Base-by-base conservation (phyloP, 2,329 filamentous ascomycete genomes). In the Thelonectria blattea region DNA sequence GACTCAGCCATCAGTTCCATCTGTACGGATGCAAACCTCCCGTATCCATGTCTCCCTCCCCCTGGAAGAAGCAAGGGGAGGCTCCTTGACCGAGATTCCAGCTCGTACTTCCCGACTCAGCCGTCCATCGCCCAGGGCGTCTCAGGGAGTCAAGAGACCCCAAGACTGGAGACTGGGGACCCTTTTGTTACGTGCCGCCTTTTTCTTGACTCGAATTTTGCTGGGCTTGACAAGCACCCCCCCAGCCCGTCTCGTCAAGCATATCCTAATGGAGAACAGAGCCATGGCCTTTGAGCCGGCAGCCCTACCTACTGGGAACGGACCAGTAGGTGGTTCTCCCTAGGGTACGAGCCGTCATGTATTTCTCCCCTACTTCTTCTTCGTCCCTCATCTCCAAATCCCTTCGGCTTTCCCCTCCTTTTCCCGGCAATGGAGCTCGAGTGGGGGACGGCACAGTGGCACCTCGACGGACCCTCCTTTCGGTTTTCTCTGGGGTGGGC, bases 361-460 rank as follows among this genome's bases (percentile, higher is more conserved):
- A 51, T 56, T 56, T 56, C 46, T 56, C 53, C 46, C 8, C 15
- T 17, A 12, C 18, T 6, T 5, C 18, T 17, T 46, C 8, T n/a
- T 42, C 6, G 8, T 37, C 12, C 34, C 15, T 37, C 34, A 37
- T 37, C 41, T 43, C 41, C 41, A 43, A 43, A 2, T 43, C 17
- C 5, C 41, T 18, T 43, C 17, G 14, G n/a, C 22, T 30, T 30
- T 30, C 46, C 46, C 22, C 46, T 30, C 46, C 46, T 39, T 56
- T 56, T 56, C 17, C 34, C 53, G 34, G 53, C 46, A 56, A 49
- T 56, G 45, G 42, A 49, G 53, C 30, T 22, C 24, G 30, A 30
- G 53, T 43, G 53, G 53, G 34, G 53, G 46, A 55, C 53, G 30
- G 34, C 22, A 24, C n/a, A 42, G 53, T 50, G 24, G 46, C 46